These are phyloP conservation scores for Gossypium arboreum DNA, from an alignment of 345 rosid species.

Conservation along the genomic window DNA sequence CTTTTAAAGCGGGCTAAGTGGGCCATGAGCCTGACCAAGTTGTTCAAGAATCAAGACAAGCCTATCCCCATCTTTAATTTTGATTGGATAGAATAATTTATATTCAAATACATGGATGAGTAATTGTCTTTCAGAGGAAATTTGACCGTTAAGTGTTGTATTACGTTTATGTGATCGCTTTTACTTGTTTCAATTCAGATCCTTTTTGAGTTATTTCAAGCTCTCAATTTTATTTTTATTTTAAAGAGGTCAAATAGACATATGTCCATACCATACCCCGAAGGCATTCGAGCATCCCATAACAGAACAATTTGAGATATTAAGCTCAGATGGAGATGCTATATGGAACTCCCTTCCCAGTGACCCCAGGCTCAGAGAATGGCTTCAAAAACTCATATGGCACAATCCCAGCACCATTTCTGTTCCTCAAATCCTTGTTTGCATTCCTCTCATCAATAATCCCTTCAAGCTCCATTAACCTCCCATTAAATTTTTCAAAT, in stretches of 20 bases:
- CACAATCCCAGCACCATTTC: conserved; percentile 39
- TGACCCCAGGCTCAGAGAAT: conserved; percentile 38
- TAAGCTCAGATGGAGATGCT: conserved; percentile 34
- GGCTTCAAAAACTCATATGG: conserved; percentile 52
- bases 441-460: conserved; percentile 33
- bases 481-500: conserved; percentile 32
- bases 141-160: too few relatives aligned
- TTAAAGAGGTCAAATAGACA: neutral
- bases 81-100: too few relatives aligned
- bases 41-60: neutral
- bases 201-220: neutral
- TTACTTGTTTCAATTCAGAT: neutral
- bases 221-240: too few relatives aligned
- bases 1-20: neutral
- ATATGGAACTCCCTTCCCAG: conserved; percentile 52
- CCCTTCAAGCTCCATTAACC: conserved; percentile 31
- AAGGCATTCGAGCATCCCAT: neutral
- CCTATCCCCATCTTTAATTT: too few relatives aligned
- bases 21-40: neutral
- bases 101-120: too few relatives aligned
- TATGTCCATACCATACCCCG: neutral
- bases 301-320: neutral
- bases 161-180: too few relatives aligned
- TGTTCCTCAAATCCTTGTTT: conserved; percentile 26
- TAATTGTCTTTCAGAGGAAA: too few relatives aligned